These are phyloP conservation scores for Clonostachys rhizophaga DNA, from an alignment of 2,329 filamentous ascomycete species.

Conservation along the genomic window DNA sequence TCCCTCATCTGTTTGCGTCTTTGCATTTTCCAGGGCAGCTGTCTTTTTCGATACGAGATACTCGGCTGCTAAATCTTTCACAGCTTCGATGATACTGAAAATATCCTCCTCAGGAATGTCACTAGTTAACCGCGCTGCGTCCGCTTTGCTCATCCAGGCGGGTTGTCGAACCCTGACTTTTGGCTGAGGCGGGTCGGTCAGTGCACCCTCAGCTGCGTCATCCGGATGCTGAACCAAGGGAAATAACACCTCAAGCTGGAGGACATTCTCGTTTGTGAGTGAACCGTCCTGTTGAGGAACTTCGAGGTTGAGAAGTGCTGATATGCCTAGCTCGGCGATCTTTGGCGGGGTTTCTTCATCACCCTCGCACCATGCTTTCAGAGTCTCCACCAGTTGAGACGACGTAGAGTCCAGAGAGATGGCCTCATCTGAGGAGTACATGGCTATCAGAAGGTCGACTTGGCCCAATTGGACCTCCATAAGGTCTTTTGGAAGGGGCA, in stretches of 20 bases:
- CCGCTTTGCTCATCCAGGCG: constrained; percentile 45
- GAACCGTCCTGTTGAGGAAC: constrained; percentile 7
- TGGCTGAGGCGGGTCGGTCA: constrained; percentile 30
- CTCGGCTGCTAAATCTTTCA: constrained; percentile 25
- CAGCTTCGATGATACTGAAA: constrained; percentile 35
- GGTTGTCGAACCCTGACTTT: constrained; percentile 41
- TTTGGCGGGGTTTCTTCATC: constrained; percentile 3
- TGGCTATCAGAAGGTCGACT: constrained; percentile 45
- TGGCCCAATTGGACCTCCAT: constrained; percentile 41
- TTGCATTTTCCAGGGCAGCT: not conserved
- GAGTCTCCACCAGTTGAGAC: constrained; percentile 4
- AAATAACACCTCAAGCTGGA: constrained; percentile 26
- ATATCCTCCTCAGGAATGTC: constrained; percentile 37
- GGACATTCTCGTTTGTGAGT: not conserved
- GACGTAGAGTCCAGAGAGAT: constrained; percentile 17
- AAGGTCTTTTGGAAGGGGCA: constrained; percentile 29
- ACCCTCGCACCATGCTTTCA: constrained; percentile 14
- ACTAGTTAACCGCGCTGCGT: constrained; percentile 27
- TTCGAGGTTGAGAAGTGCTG: constrained; percentile 16
- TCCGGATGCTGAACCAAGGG: constrained; percentile 16
- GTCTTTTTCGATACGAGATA: not conserved
- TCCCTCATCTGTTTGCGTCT: constrained; percentile 7
- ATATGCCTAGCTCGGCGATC: constrained; percentile 6
- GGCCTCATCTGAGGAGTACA: constrained; percentile 38
- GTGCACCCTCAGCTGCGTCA: not conserved